Evolutionary conservation across 2,329 filamentous ascomycete genomes (phyloP), one percentile per base, ranked within the genome.

Genomic region (Ophiostoma quercus): DNA sequence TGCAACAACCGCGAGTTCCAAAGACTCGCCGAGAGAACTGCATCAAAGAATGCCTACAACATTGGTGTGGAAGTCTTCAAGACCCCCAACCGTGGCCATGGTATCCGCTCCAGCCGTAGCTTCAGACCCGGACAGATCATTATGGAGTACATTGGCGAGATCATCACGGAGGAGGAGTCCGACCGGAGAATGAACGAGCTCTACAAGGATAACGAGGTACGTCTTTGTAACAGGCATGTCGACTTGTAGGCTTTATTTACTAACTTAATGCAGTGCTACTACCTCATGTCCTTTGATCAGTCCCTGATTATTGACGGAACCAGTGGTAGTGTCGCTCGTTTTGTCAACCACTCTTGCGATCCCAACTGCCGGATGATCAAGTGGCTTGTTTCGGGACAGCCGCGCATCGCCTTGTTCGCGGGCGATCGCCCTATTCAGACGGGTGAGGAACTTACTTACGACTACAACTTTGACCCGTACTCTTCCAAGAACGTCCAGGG

Each of bases 291-390:
- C 70, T 97, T 98, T 77, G 94, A 98, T 77, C 93, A 97, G 79
- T 95, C 96, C 79, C 95, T 98, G 88, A 96, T 98, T 76, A 96
- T 99, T 74, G 95, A 99, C 81, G 95, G 94, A 43, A 97, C 94
- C 37, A 92, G 92, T 70, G 95, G 95, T 75, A 96, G 92, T 74
- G 96, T 98, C 79, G 94, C 95, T 76, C 91, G 95, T 70, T 99
- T 99, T 79, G 94, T 99, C 78, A 99, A 99, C 78, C 95, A 99
- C 79, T 97, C 93, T 22, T 99, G 95, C 80, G 90, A 92, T 70
- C 95, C 95, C 2, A 99, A 99, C 77, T 98, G 94, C 80, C 88
- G 91, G 73, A 98, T 99, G 94, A 92, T 96, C 76, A 98, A 97
- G 79, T 97, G 93, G 92, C 94, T 94, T 72, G 95, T 99, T 69